Conservation (phyloP, 139 green algal species). For the Haematococcus lacustris region DNA sequence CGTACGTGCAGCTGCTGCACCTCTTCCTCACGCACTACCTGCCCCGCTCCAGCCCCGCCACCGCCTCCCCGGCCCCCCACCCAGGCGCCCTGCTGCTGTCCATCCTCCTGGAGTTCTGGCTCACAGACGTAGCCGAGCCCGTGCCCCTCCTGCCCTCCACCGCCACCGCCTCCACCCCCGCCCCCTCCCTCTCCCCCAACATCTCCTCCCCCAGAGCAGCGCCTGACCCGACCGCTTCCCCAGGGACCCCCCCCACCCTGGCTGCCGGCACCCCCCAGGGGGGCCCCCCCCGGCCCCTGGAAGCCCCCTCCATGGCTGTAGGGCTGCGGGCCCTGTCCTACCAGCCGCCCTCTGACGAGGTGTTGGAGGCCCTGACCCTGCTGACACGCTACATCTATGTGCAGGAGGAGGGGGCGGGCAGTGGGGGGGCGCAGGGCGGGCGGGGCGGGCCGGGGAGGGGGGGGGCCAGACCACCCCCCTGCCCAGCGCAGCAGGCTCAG, state of each 20-base stretch:
- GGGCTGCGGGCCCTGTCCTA: conserved; percentile 28
- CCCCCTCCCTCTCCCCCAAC: neutral
- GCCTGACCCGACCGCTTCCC: neutral
- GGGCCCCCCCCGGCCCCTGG: neutral
- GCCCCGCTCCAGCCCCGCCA: conserved; percentile 25
- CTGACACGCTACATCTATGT: conserved; percentile 42
- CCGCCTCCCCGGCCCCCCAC: no score
- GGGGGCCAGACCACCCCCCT: no score
- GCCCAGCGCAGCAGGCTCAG: no score
- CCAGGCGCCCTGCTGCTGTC: conserved; percentile 26
- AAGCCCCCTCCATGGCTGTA: neutral
- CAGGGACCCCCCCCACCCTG: neutral
- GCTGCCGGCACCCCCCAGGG: no score
- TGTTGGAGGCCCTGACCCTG: conserved; percentile 49
- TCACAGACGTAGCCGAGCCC: conserved; percentile 61
- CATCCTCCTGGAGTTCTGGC: conserved; percentile 73
- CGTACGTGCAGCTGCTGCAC: conserved; percentile 58
- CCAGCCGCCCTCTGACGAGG: conserved; percentile 57
- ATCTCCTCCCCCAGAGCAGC: neutral
- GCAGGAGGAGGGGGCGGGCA: neutral
- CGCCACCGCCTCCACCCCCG: neutral
- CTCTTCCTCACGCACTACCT: conserved; percentile 60
- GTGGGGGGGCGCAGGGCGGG: neutral
- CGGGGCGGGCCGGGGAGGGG: neutral
- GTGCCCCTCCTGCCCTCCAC: conserved; percentile 25